Evolutionary conservation across 148 eudicot genomes (phyloP).

Genomic region (Agrostemma githago): DNA sequence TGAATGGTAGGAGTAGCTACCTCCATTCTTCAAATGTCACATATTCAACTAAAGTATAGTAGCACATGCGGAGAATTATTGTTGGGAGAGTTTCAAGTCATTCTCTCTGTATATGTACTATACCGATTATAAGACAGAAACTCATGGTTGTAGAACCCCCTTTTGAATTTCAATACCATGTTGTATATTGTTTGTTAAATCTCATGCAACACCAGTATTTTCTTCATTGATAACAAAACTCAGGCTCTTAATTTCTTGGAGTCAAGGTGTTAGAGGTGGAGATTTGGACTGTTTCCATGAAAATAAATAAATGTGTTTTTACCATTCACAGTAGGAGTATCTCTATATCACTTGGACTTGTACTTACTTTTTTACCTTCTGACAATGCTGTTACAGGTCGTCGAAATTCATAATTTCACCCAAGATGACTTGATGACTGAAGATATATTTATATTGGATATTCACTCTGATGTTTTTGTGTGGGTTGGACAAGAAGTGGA

Average conservation of each 20-base stretch:
- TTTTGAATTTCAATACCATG: background rate
- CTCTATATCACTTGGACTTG: background rate
- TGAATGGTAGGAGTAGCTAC: background rate
- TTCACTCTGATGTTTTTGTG: constrained; percentile 74
- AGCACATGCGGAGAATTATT: background rate
- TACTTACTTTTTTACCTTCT: constrained; percentile 13
- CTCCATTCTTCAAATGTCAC: background rate
- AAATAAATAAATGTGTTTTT: background rate
- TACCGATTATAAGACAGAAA: background rate
- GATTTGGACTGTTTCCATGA: background rate
- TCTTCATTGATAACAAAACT: background rate
- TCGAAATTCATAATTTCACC: constrained; percentile 72
- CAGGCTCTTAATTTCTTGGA: background rate
- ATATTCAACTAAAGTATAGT: background rate
- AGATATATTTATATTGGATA: constrained; percentile 81
- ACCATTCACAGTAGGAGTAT: background rate
- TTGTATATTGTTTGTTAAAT: constrained; percentile 3
- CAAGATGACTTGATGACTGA: constrained; percentile 98
- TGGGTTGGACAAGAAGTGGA: constrained; percentile 96
- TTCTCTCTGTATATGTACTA: background rate
- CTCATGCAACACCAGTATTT: background rate
- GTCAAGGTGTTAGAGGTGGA: background rate
- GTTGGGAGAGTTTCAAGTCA: background rate
- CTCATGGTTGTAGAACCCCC: background rate
- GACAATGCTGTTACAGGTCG: constrained; percentile 46